Base-by-base conservation (phyloP, 1,284 basidiomycete species). In the Ustilago xerochloae region DNA sequence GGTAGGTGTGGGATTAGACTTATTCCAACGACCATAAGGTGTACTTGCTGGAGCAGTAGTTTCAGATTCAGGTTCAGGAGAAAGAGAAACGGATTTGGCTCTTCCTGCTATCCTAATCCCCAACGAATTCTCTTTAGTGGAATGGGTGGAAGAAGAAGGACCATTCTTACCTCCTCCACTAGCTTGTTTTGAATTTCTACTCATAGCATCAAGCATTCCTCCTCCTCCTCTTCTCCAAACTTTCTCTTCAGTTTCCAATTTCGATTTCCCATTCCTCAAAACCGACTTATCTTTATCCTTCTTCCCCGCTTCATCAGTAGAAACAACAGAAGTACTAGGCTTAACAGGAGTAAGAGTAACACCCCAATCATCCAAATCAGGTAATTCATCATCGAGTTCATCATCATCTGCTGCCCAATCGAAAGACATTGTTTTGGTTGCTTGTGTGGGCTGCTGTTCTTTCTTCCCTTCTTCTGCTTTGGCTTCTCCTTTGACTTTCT, bases 371-470 rank as follows among this genome's bases (percentile, higher is more conserved):
- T 76, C 68, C 2, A 80, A 54, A 38, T 80, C 78, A 2, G 78
- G 78, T 29, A 80, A 48, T 49, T 66, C 52, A 51, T 80, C 78
- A 35, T 74, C 78, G 10, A 69, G 50, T 36, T 80, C 78, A 39
- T 71, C 74, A 48, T 79, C 78, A 18, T 80, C 78, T 2, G 65
- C 77, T 6, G 78, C 78, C 78, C 78, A 80, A 57, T 80, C 71
- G 45, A 79, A 64, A 7, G 66, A 55, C 53, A 48, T 47, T 16
- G 30, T 29, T 29, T 73, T 62, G n/a, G n/a, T n/a, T 6, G 33
- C n/a, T 13, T 52, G 63, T 2, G 10, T 39, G 4, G 56, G 52
- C 24, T 56, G 46, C 63, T 4, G 38, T 4, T 10, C 22, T 38
- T 18, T 43, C 54, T 35, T 28, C 33, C n/a, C 12, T 9, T 29